Evolutionary conservation across 345 rosid species (phyloP).

Genomic region (Salix arbutifolia): DNA sequence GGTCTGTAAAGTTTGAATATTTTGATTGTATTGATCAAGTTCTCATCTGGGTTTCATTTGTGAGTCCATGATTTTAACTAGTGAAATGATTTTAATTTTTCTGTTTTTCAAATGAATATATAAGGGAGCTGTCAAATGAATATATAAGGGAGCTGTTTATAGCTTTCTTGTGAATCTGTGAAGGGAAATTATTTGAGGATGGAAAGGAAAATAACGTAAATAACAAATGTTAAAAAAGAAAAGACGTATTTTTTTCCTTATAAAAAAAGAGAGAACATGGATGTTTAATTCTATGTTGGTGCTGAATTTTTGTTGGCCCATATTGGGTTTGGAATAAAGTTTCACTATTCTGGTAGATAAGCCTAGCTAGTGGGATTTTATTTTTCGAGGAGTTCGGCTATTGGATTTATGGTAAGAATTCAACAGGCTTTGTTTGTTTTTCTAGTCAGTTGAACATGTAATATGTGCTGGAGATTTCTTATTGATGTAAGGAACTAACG

Average conservation of each 20-base stretch:
- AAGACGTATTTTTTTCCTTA: too few relatives aligned
- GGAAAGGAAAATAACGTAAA: neutral
- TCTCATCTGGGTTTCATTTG: conserved; percentile 16
- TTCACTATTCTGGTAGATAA: neutral
- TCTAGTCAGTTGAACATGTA: neutral
- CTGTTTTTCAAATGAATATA: neutral
- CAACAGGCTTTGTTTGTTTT: neutral
- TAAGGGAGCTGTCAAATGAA: neutral
- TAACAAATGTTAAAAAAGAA: neutral
- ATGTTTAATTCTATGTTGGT: neutral
- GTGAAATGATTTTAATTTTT: neutral
- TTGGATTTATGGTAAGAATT: neutral
- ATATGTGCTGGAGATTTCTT: neutral
- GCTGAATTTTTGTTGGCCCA: neutral
- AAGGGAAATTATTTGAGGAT: neutral
- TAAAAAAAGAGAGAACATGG: neutral
- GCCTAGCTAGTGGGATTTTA: neutral
- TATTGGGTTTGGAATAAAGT: neutral
- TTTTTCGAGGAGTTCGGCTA: neutral
- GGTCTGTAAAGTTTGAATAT: neutral
- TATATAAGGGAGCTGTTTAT: neutral
- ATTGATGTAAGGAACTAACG: neutral
- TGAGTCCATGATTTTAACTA: neutral
- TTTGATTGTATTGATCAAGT: conserved; percentile 1
- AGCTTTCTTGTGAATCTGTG: neutral